Conservation (phyloP, 768 basidiomycete species). For the Xerocomellus intermedius region DNA sequence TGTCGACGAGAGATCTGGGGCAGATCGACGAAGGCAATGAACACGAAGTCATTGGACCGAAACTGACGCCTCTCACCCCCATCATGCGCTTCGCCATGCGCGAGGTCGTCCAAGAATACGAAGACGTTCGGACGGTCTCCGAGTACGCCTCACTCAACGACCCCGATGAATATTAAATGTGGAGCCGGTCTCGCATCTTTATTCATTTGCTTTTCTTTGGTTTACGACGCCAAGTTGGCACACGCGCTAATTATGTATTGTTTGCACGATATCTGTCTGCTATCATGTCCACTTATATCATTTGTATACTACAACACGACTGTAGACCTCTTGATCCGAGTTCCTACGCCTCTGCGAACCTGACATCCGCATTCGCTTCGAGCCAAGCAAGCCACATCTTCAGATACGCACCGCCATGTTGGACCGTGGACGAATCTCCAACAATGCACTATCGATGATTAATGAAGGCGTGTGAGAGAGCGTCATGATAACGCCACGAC, state of each 20-base stretch:
- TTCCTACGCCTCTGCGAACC: conserved; percentile 64
- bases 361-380: conserved; percentile 86
- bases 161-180: conserved; percentile 63
- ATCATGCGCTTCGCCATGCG: conserved; percentile 85
- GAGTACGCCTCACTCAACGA: conserved; percentile 74
- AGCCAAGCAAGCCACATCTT: conserved; percentile 92
- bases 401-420: conserved; percentile 79
- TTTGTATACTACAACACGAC: conserved; percentile 5
- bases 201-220: background rate
- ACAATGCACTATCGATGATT: conserved; percentile 67
- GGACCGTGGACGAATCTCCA: conserved; percentile 90
- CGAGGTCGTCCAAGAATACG: conserved; percentile 80
- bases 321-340: conserved; percentile 1
- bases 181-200: conserved; percentile 4
- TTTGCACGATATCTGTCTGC: background rate
- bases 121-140: conserved; percentile 69
- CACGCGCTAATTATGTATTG: conserved; percentile 13
- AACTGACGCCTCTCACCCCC: conserved; percentile 72
- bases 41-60: conserved; percentile 66
- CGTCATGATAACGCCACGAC: conserved; percentile 24
- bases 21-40: conserved; percentile 51
- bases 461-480: background rate
- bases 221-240: background rate
- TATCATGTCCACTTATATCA: conserved; percentile 1
- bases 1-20: conserved; percentile 42